phyloP scores from a whole-genome alignment of 2,329 filamentous ascomycete genomes.

The Hymenoscyphus infarciens region DNA sequence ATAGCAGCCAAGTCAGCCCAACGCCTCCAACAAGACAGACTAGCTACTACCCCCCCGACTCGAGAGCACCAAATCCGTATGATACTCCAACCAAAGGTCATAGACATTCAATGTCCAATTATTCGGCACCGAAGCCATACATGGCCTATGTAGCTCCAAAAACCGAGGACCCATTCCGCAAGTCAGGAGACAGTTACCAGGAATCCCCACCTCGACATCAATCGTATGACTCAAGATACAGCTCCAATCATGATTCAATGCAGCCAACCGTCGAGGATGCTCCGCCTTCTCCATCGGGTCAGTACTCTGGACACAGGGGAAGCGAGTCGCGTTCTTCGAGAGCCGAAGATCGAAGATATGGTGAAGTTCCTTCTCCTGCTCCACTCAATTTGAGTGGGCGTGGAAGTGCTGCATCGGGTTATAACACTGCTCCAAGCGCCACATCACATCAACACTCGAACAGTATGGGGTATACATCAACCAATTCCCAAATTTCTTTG shows the following conservation, averaged over 20 bases:
- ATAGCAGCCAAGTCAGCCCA: constrained; percentile 26
- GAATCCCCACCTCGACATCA: constrained; percentile 35
- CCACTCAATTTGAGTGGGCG: constrained; percentile 32
- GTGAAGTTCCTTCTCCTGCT: constrained; percentile 32
- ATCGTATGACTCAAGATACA: constrained; percentile 36
- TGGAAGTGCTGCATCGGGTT: constrained; percentile 27
- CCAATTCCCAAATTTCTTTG: constrained; percentile 27
- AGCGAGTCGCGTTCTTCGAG: constrained; percentile 23
- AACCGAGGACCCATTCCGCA: constrained; percentile 27
- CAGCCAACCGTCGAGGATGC: constrained; percentile 46
- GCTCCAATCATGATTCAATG: constrained; percentile 41
- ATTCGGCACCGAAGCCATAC: constrained; percentile 29
- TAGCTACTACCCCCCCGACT: constrained; percentile 15
- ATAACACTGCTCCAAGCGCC: constrained; percentile 24
- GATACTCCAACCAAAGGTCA: constrained; percentile 21
- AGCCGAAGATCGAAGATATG: constrained; percentile 28
- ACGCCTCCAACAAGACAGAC: constrained; percentile 17
- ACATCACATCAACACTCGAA: constrained; percentile 27
- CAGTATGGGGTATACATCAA: constrained; percentile 27
- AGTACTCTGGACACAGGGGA: constrained; percentile 19
- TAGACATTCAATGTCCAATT: constrained; percentile 27
- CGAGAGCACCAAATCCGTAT: constrained; percentile 21
- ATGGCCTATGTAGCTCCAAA: constrained; percentile 30
- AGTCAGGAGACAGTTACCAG: constrained; percentile 25
- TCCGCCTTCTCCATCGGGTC: constrained; percentile 30